Percentiles rank a stretch among this genome's conserved stretches.
Evolutionary conservation across 2,329 filamentous ascomycete species (phyloP).

Genomic region (Sporothrix schenckii): DNA sequence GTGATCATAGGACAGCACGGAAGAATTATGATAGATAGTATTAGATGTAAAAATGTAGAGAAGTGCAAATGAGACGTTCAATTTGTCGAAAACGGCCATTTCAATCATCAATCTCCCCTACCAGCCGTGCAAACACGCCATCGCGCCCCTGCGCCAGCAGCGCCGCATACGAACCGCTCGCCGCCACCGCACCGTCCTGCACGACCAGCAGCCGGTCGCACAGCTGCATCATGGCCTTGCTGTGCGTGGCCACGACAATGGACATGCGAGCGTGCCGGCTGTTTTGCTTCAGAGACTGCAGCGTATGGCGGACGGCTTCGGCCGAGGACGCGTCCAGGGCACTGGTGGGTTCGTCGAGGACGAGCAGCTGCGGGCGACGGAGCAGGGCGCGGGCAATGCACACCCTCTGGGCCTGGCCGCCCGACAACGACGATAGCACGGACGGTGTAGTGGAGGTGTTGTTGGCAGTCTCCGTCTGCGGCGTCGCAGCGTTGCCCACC

Average conservation of each 20-base stretch:
- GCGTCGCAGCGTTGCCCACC: conserved; percentile 66
- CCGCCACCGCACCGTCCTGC: conserved; percentile 66
- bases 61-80: neutral
- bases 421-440: conserved; percentile 62
- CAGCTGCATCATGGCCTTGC: conserved; percentile 80
- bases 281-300: conserved; percentile 18
- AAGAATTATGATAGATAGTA: no score
- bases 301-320: conserved; percentile 58
- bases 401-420: conserved; percentile 80
- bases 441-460: neutral
- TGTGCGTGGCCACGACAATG: conserved; percentile 81
- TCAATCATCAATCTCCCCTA: conserved; percentile 42
- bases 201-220: conserved; percentile 74
- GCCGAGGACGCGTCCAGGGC: conserved; percentile 74
- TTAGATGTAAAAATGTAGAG: neutral
- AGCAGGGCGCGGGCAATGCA: conserved; percentile 79
- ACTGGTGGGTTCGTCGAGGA: conserved; percentile 81
- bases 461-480: no score
- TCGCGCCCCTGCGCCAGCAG: conserved; percentile 50
- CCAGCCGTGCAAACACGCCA: conserved; percentile 54
- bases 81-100: neutral
- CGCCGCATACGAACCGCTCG: conserved; percentile 64
- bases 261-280: conserved; percentile 53
- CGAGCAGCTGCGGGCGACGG: conserved; percentile 69
- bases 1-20: no score